These are phyloP conservation scores for Chalara sp. DNA, from an alignment of 2,329 filamentous ascomycete genomes.

Conservation along the genomic window DNA sequence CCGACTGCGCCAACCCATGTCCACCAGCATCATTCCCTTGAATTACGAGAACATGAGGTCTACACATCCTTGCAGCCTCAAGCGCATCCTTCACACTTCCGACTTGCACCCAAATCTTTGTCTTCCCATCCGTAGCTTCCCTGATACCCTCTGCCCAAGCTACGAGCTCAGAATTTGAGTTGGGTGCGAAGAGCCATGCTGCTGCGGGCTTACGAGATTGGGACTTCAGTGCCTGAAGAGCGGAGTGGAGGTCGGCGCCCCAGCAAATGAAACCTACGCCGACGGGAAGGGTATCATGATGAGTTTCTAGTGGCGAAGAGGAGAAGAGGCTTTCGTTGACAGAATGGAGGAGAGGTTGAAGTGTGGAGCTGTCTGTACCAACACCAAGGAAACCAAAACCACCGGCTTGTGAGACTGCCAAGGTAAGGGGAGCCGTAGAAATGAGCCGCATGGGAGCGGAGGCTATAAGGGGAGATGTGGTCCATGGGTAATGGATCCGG, in stretches of 20 bases:
- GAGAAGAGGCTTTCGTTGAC: conserved; percentile 11
- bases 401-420: conserved; percentile 50
- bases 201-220: conserved; percentile 27
- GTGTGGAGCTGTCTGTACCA: conserved; percentile 17
- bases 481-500: conserved; percentile 5
- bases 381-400: conserved; percentile 42
- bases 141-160: conserved; percentile 25
- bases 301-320: conserved; percentile 6
- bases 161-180: conserved; percentile 16
- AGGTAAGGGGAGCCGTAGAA: conserved; percentile 45
- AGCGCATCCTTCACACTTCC: conserved; percentile 24
- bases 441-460: conserved; percentile 66
- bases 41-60: conserved; percentile 29
- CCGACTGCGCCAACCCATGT: conserved; percentile 26
- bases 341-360: conserved; percentile 22
- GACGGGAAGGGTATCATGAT: conserved; percentile 30
- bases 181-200: conserved; percentile 42
- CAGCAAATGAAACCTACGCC: conserved; percentile 42
- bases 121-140: conserved; percentile 12
- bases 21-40: conserved; percentile 32
- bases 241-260: conserved; percentile 33
- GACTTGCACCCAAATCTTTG: conserved; percentile 30
- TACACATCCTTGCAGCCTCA: conserved; percentile 14
- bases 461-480: conserved; percentile 20
- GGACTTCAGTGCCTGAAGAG: conserved; percentile 24